phyloP scores from a whole-genome alignment of 2,329 filamentous ascomycete species.

The Fusarium napiforme region DNA sequence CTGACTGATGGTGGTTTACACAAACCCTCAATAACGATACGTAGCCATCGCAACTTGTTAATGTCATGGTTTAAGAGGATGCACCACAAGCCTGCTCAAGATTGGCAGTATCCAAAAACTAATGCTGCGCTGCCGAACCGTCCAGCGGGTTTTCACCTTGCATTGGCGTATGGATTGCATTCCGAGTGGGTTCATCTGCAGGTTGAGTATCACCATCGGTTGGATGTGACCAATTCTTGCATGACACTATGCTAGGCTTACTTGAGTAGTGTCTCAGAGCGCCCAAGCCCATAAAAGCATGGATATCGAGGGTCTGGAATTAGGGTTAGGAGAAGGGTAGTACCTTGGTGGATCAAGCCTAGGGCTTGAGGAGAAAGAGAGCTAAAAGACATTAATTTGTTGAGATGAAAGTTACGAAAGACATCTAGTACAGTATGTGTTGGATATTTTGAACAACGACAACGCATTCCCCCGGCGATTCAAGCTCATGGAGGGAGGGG shows the following conservation, averaged over 20 bases:
- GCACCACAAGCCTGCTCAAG: conserved; percentile 25
- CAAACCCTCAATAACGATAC: neutral
- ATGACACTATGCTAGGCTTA: conserved; percentile 32
- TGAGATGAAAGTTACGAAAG: conserved; percentile 2
- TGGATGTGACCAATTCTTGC: conserved; percentile 31
- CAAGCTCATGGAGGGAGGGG: conserved; percentile 11
- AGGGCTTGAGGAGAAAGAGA: conserved; percentile 24
- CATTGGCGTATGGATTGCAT: conserved; percentile 28
- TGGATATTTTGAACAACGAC: neutral
- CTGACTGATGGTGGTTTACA: conserved; percentile 33
- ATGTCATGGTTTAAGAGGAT: conserved; percentile 31
- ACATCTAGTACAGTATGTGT: neutral
- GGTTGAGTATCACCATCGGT: conserved; percentile 31
- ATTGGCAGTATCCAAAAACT: conserved; percentile 18
- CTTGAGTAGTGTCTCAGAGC: conserved; percentile 30
- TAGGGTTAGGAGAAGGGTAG: conserved; percentile 29
- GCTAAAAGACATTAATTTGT: conserved; percentile 2
- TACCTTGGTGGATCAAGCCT: conserved; percentile 31
- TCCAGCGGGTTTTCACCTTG: conserved; percentile 32
- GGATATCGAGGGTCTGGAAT: conserved; percentile 23
- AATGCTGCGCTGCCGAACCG: conserved; percentile 35
- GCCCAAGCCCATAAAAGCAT: conserved; percentile 9
- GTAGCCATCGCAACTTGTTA: neutral
- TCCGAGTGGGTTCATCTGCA: conserved; percentile 32
- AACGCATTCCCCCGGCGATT: neutral